Percentiles rank a stretch among this genome's conserved stretches.
Evolutionary conservation across 805 yeast species (phyloP).

Genomic region (Starmerella floricola): DNA sequence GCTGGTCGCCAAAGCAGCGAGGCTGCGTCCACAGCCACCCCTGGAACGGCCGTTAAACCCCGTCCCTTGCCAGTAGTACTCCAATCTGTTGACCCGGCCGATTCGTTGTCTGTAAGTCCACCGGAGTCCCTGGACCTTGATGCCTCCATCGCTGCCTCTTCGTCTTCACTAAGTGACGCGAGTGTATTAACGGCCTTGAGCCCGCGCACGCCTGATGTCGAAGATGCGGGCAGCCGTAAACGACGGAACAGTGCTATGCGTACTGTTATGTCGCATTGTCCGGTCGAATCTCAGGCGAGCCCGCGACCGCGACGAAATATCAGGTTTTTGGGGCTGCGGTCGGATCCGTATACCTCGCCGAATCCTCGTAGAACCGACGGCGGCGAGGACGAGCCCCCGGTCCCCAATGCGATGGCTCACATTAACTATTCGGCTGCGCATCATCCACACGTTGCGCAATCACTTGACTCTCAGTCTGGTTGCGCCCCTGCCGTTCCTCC

Average conservation of each 20-base stretch:
- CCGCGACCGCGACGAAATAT: conserved; percentile 12
- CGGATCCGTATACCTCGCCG: too few species aligned
- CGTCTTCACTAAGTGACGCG: not conserved
- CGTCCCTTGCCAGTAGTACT: conserved; percentile 9
- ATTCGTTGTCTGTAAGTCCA: conserved; percentile 15
- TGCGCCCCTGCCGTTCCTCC: not conserved
- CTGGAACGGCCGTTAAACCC: conserved; percentile 13
- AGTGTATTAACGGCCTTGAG: not conserved
- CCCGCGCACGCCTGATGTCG: conserved; percentile 4
- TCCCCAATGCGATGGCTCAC: too few species aligned
- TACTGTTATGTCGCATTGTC: not conserved
- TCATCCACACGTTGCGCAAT: too few species aligned
- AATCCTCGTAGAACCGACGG: too few species aligned
- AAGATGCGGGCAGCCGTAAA: not conserved
- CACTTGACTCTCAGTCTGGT: too few species aligned
- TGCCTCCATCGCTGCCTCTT: not conserved
- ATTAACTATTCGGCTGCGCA: not conserved
- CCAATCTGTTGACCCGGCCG: conserved; percentile 13
- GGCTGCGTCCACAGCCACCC: conserved; percentile 21
- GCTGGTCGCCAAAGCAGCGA: conserved; percentile 20
- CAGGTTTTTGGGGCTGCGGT: conserved; percentile 9
- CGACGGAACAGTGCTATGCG: not conserved
- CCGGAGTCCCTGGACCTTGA: conserved; percentile 4
- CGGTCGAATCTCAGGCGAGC: conserved; percentile 10
- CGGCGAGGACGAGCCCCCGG: not conserved